Percentiles rank a stretch among this genome's conserved stretches.
phyloP scores from a whole-genome alignment of 306 rosid species.

The Glycine latifolia region DNA sequence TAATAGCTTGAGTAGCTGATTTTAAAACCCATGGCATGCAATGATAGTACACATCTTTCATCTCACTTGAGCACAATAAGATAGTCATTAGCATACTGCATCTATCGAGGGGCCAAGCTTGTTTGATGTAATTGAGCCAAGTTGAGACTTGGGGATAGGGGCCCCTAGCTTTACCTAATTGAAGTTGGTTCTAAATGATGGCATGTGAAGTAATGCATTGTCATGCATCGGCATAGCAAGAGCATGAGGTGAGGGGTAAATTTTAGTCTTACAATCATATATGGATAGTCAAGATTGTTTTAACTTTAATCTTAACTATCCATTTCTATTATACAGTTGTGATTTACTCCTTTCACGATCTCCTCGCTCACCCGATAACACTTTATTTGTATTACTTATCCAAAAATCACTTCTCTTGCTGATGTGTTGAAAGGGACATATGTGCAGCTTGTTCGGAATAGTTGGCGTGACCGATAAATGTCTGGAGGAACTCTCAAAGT shows the following conservation, averaged over 20 bases:
- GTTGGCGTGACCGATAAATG: constrained; percentile 80
- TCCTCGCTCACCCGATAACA: no score
- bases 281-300: neutral
- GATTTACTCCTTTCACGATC: neutral
- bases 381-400: no score
- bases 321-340: neutral
- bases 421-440: constrained; percentile 32
- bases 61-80: neutral
- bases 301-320: neutral
- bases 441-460: constrained; percentile 86
- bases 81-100: neutral
- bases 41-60: neutral
- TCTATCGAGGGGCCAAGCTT: constrained; percentile 1
- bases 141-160: neutral
- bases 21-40: no score
- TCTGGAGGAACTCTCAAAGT: constrained; percentile 73
- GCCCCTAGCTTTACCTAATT: neutral
- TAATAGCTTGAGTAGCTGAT: no score
- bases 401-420: constrained; percentile 20
- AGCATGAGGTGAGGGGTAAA: neutral
- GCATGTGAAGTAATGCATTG: constrained; percentile 1
- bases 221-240: neutral
- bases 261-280: neutral
- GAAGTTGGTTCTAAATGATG: constrained; percentile 5
- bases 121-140: constrained; percentile 25